Evolutionary conservation across 1,139 yeast species (phyloP), one percentile per base, ranked within the genome.

Genomic region (Petasospora rhodanensis): DNA sequence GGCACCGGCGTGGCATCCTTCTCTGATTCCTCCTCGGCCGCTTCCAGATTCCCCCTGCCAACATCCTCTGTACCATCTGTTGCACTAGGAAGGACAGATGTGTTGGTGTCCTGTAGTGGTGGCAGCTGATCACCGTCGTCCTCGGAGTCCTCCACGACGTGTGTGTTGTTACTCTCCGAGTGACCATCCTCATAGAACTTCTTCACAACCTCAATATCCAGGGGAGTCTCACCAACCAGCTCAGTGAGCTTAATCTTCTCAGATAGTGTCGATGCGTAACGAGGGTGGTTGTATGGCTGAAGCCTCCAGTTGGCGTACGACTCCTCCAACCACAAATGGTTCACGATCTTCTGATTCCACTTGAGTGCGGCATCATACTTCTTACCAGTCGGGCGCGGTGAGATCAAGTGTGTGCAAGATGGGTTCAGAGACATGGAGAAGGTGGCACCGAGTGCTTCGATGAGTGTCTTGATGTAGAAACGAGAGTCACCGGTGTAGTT

Each of bases 261-360:
- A 10, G 28, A 22, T 16, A 26, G 13, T 25, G 64, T 57, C 2
- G 77, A 76, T 15, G 67, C 57, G 51, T 68, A 80, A 24, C 72
- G 62, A 4, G 69, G 62, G 12, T 55, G 50, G 1, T 64, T 50
- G 14, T 59, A 64, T 28, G 76, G 72, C 46, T 73, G 64, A 6
- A 67, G 47, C 28, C 58, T 56, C 89, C 93, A 81, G 28, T 66
- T 58, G 1, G 78, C 66, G 51, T 68, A 82, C 33, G 83, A 71
- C 38, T 84, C 93, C 52, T 91, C 97, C n/a, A 91, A 59, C 98
- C 98, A 91, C 14, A 79, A 52, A 55, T 85, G 95, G 51, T 82
- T 87, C 0, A 85, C 80, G 2, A 82, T 56, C 22, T 61, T 61
- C 18, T 79, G 61, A 2, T 70, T 51, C 78, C 87, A 83, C 26